Conservation (phyloP, 306 rosid species). For the Quillaja saponaria region DNA sequence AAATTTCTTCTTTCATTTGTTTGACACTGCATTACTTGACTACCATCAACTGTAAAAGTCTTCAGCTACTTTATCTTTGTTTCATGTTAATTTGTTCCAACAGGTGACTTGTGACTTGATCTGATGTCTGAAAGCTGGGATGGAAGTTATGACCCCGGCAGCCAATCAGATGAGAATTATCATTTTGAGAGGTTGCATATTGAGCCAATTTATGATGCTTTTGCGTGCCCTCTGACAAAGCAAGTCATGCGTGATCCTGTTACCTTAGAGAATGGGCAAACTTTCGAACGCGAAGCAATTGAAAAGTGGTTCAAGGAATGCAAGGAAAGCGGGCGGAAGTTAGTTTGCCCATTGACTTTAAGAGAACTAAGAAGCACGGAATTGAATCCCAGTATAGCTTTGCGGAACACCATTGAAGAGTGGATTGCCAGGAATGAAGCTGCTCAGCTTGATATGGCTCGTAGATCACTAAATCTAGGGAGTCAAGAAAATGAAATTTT, state of each 20-base stretch:
- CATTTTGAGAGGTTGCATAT: slow-evolving; percentile 68
- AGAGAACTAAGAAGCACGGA: slow-evolving; percentile 63
- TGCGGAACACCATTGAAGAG: slow-evolving; percentile 97
- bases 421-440: slow-evolving; percentile 97
- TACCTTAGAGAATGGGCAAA: slow-evolving; percentile 82
- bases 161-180: slow-evolving; percentile 83
- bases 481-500: slow-evolving; percentile 73
- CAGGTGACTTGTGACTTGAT: slow-evolving; percentile 29
- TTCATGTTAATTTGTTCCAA: slow-evolving; percentile 32
- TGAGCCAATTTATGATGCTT: slow-evolving; percentile 92
- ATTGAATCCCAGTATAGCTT: slow-evolving; percentile 90
- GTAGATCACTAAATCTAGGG: slow-evolving; percentile 64
- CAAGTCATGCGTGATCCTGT: slow-evolving; percentile 95
- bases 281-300: slow-evolving; percentile 89
- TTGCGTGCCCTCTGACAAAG: slow-evolving; percentile 88
- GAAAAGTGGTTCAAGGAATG: slow-evolving; percentile 98
- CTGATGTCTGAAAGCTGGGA: slow-evolving; percentile 87
- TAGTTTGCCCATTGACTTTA: slow-evolving; percentile 75
- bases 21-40: not conserved
- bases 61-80: slow-evolving; percentile 1
- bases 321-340: slow-evolving; percentile 77
- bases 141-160: slow-evolving; percentile 75
- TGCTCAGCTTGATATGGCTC: slow-evolving; percentile 91
- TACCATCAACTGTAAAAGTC: slow-evolving; percentile 4
- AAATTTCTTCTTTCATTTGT: not conserved